A percentile compares a stretch with the other conserved stretches of the same genome.
phyloP scores from a whole-genome alignment of 164 flowering plant genomes.

The Saururus chinensis region DNA sequence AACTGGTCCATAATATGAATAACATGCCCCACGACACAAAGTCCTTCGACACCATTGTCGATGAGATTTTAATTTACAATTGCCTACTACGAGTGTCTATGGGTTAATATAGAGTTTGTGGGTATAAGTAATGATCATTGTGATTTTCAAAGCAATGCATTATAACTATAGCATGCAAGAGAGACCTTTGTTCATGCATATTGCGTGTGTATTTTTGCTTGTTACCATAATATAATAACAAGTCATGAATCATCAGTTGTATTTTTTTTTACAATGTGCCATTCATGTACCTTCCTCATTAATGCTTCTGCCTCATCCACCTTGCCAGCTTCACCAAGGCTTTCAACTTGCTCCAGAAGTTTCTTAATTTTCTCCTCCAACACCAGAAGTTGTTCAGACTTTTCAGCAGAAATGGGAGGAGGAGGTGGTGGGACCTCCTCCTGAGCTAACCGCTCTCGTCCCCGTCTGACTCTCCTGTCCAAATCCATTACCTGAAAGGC shows the following conservation, averaged over 20 bases:
- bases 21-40: too few relatives aligned
- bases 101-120: too few relatives aligned
- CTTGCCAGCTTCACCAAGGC: constrained; percentile 97
- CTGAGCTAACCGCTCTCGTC: constrained; percentile 84
- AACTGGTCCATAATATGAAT: too few relatives aligned
- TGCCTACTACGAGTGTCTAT: too few relatives aligned
- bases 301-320: constrained; percentile 99
- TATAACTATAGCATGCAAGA: too few relatives aligned
- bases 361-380: constrained; percentile 95
- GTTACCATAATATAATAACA: background rate
- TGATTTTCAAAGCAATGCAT: too few relatives aligned
- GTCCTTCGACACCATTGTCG: too few relatives aligned
- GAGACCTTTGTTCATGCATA: too few relatives aligned
- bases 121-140: too few relatives aligned
- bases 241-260: background rate
- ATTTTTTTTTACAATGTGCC: background rate
- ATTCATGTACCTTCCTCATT: constrained; percentile 71
- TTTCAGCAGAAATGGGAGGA: constrained; percentile 64
- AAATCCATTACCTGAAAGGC: constrained; percentile 70
- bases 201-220: too few relatives aligned
- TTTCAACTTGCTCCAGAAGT: constrained; percentile 87
- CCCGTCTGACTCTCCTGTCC: constrained; percentile 92
- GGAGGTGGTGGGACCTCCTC: constrained; percentile 70
- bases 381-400: constrained; percentile 75
- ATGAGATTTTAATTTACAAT: too few relatives aligned